Evolutionary conservation across 352 stramenopile species (phyloP).

Genomic region (Blastocystis sp.): DNA sequence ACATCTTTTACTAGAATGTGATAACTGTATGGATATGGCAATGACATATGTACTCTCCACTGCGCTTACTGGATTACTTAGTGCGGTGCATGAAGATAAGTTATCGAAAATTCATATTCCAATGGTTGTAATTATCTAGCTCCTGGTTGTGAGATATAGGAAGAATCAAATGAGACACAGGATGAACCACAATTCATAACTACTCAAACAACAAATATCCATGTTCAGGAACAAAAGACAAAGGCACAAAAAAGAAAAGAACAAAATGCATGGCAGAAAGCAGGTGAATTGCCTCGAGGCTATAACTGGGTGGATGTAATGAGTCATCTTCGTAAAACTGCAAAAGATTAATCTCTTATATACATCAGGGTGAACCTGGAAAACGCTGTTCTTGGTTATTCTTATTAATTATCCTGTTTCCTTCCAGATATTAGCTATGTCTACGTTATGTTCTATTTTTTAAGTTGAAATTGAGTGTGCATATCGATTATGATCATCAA

Average conservation of each 20-base stretch:
- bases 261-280: conserved; percentile 22
- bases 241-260: conserved; percentile 40
- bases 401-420: too few relatives aligned
- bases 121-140: neutral
- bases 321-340: conserved; percentile 48
- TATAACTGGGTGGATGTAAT: conserved; percentile 59
- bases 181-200: neutral
- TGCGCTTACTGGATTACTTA: neutral
- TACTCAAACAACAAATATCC: neutral
- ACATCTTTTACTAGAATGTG: neutral
- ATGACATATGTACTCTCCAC: conserved; percentile 52
- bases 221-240: conserved; percentile 12
- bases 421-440: too few relatives aligned
- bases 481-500: too few relatives aligned
- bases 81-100: conserved; percentile 16
- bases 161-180: neutral
- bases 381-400: too few relatives aligned
- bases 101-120: neutral
- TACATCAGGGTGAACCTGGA: too few relatives aligned
- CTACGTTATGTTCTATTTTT: too few relatives aligned
- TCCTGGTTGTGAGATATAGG: neutral
- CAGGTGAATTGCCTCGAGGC: conserved; percentile 40
- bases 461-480: too few relatives aligned
- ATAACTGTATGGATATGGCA: conserved; percentile 39
- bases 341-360: neutral